These are phyloP conservation scores for Solanum chmielewskii DNA, from an alignment of 257 asterid genomes.

Conservation along the genomic window DNA sequence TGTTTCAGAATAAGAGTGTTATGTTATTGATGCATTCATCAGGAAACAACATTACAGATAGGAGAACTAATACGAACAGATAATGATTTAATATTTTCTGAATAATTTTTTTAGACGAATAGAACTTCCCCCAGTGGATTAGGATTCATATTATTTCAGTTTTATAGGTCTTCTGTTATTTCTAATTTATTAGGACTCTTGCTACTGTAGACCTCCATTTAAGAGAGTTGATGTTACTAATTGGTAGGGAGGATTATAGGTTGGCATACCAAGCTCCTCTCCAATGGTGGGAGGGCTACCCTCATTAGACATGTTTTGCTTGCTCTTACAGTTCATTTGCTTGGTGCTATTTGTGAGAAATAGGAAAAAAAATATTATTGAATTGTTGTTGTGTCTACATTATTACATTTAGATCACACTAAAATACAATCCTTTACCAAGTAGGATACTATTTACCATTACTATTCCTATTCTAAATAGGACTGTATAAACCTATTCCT, in stretches of 20 bases:
- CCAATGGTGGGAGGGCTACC: no score
- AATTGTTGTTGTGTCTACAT: no score
- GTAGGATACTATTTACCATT: no score
- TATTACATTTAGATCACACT: no score
- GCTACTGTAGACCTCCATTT: background rate
- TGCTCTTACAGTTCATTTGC: no score
- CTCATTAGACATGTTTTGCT: no score
- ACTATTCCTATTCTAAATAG: no score
- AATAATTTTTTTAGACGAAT: background rate
- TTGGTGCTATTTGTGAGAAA: no score
- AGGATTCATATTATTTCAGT: background rate
- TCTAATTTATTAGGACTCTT: background rate
- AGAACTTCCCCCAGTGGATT: background rate
- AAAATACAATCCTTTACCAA: no score
- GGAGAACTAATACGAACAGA: background rate
- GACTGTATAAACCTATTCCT: no score
- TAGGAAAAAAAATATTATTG: no score
- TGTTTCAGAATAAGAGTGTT: slow-evolving; percentile 18
- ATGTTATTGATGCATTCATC: background rate
- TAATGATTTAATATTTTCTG: background rate
- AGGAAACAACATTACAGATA: background rate
- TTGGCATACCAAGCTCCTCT: no score
- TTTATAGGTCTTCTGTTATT: background rate
- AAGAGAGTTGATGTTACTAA: background rate
- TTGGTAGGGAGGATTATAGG: background rate